These are phyloP conservation scores for Xylaria sp. DNA, from an alignment of 2,329 filamentous ascomycete species.

Conservation along the genomic window DNA sequence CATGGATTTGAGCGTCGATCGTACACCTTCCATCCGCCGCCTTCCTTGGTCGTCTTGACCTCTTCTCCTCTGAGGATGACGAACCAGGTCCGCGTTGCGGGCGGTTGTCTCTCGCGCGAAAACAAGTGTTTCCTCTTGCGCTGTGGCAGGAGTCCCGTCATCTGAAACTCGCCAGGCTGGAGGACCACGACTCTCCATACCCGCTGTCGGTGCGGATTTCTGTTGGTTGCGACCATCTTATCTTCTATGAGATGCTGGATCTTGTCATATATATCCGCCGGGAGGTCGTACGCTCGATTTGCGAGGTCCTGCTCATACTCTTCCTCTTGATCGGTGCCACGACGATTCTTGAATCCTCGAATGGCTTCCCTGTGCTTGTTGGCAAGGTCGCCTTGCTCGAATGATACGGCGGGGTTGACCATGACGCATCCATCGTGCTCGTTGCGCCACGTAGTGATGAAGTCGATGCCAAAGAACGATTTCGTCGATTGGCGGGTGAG, in stretches of 20 bases:
- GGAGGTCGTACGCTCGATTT: slow-evolving; percentile 20
- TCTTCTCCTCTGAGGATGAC: slow-evolving; percentile 24
- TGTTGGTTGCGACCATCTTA: slow-evolving; percentile 21
- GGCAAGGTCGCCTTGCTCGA: slow-evolving; percentile 23
- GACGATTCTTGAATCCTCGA: slow-evolving; percentile 13
- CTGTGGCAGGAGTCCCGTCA: slow-evolving; percentile 25
- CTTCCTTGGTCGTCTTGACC: slow-evolving; percentile 23
- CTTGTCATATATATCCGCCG: slow-evolving; percentile 15
- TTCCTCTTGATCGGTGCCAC: slow-evolving; percentile 13
- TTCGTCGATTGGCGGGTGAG: slow-evolving; percentile 1
- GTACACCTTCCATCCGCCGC: slow-evolving; percentile 21
- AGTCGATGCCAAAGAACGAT: slow-evolving; percentile 21
- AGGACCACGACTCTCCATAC: slow-evolving; percentile 26
- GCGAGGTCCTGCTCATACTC: slow-evolving; percentile 25
- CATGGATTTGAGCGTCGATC: slow-evolving; percentile 23
- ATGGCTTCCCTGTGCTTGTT: slow-evolving; percentile 20
- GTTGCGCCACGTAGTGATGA: slow-evolving; percentile 13
- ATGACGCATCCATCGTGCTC: slow-evolving; percentile 14
- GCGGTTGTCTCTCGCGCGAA: slow-evolving; percentile 13
- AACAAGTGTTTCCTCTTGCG: slow-evolving; percentile 22
- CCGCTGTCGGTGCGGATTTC: slow-evolving; percentile 20
- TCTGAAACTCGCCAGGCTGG: slow-evolving; percentile 20
- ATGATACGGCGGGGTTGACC: slow-evolving; percentile 13
- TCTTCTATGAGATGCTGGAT: slow-evolving; percentile 20
- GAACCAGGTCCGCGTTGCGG: slow-evolving; percentile 15